Base-by-base conservation (phyloP, 345 rosid genomes). In the Ceriops zippeliana region DNA sequence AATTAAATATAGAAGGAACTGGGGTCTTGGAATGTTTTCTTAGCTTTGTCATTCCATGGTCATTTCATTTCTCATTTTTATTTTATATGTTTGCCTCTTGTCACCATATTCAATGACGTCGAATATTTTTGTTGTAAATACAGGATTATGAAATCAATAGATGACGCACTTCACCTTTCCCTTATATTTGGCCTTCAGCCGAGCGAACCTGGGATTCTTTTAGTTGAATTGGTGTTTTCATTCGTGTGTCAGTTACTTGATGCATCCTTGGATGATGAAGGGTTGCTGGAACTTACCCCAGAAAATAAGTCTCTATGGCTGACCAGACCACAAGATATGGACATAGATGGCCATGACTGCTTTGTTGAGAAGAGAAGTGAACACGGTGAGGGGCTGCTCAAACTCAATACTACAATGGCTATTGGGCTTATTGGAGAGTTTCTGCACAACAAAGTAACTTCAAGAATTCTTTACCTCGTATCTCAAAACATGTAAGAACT, bases 241-340 rank as follows among this genome's bases (percentile, higher is more conserved):
- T 70, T 81, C 64, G 86, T 87, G 61, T 95, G 90, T 88, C 92
- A 95, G 73, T 82, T 95, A 62, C 89, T 95, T 78, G 99, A 95
- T 86, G 98, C 92, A 65, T 87, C 97, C 58, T 73, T 95, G 75
- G 96, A 87, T 66, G 99, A 90, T 62, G 98, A 95, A 84, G 88
- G 92, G 42, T 79, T 95, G 79, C 81, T 95, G 73, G 91, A 90
- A 68, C 83, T 80, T 67, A 81, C 90, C 56, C 75, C 83, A 52
- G 86, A 87, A 63, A 84, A 79, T 81, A 83, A 72, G 54, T 83
- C 89, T 61, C 71, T 66, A 74, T 95, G 99, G 98, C 79, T 81
- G 24, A 63, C 70, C 52, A 71, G 73, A 60, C 64, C 83, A 35
- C 75, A 75, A 34, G 85, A 78, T 70, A 87, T 91, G 93, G 90